These are phyloP conservation scores for Favolaschia claudopus DNA, from an alignment of 768 basidiomycete genomes.

Conservation along the genomic window DNA sequence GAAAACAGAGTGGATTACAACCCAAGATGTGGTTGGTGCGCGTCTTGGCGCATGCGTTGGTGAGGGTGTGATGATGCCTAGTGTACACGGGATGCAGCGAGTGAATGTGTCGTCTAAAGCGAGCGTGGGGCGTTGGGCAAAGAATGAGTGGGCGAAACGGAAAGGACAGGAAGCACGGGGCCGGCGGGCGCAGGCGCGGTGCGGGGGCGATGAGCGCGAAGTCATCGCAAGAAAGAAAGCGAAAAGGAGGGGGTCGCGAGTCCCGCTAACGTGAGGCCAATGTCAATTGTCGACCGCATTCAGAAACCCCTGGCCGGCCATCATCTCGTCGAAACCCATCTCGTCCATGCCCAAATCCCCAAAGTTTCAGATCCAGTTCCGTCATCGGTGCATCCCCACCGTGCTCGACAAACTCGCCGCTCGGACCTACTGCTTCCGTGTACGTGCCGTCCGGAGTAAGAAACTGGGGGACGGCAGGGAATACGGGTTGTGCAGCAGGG, in stretches of 20 bases:
- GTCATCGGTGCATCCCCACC: no score
- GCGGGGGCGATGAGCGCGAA: neutral
- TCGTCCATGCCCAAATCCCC: neutral
- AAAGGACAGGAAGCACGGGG: conserved; percentile 17
- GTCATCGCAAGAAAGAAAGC: neutral
- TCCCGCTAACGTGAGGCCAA: no score
- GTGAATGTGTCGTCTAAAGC: neutral
- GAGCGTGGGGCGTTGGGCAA: conserved; percentile 8
- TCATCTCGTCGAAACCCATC: neutral
- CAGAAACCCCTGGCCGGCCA: conserved; percentile 1
- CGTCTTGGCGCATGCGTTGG: neutral
- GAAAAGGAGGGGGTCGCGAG: neutral
- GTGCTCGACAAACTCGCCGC: neutral
- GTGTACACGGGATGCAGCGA: neutral
- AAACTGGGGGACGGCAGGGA: no score
- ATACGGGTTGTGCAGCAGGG: no score
- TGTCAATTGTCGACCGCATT: neutral
- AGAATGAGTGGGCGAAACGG: neutral
- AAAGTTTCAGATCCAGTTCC: neutral
- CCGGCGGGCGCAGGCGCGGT: neutral
- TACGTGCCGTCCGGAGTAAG: neutral
- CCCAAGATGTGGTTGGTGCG: conserved; percentile 14
- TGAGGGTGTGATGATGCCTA: neutral
- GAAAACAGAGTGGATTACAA: neutral
- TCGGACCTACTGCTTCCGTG: neutral